A percentile compares a stretch with the other conserved stretches of the same genome.
phyloP scores from a whole-genome alignment of 768 basidiomycete genomes.

The Coprinopsis marcescibilis region DNA sequence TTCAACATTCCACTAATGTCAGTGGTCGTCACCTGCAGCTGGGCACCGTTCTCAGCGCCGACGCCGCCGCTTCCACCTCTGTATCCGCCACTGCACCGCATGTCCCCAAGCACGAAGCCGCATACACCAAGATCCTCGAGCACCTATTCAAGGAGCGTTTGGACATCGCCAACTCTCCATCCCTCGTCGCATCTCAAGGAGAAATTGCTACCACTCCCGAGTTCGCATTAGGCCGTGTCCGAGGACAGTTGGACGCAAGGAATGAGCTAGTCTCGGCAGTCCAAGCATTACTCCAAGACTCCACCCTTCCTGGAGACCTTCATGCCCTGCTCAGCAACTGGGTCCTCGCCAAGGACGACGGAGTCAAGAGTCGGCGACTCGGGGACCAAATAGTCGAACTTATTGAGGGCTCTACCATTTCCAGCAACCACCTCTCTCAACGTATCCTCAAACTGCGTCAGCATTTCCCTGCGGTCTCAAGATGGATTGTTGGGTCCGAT shows the following conservation, averaged over 20 bases:
- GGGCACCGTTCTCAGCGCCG: conserved; percentile 28
- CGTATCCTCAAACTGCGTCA: conserved; percentile 54
- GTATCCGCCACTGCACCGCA: conserved; percentile 39
- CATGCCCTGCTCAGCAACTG: conserved; percentile 76
- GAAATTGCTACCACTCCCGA: conserved; percentile 84
- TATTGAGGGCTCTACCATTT: conserved; percentile 33
- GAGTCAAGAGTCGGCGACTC: conserved; percentile 49
- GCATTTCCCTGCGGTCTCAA: conserved; percentile 62
- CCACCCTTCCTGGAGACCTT: conserved; percentile 43
- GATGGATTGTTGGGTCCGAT: conserved; percentile 98
- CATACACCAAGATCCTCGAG: conserved; percentile 84
- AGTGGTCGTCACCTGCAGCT: conserved; percentile 43
- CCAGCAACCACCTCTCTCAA: conserved; percentile 42
- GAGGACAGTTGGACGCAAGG: conserved; percentile 76
- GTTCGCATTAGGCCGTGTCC: conserved; percentile 88
- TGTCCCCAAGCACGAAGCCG: conserved; percentile 85
- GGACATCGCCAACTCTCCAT: conserved; percentile 81
- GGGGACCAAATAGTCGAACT: conserved; percentile 51
- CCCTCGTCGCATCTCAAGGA: conserved; percentile 64
- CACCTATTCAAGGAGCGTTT: conserved; percentile 77
- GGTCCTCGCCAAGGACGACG: conserved; percentile 72
- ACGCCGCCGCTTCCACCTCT: too few relatives aligned
- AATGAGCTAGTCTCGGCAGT: conserved; percentile 58
- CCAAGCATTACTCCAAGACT: conserved; percentile 55
- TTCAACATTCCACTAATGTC: conserved; percentile 35